Base-by-base conservation (phyloP, 768 basidiomycete species). In the Stropharia rugosoannulata region DNA sequence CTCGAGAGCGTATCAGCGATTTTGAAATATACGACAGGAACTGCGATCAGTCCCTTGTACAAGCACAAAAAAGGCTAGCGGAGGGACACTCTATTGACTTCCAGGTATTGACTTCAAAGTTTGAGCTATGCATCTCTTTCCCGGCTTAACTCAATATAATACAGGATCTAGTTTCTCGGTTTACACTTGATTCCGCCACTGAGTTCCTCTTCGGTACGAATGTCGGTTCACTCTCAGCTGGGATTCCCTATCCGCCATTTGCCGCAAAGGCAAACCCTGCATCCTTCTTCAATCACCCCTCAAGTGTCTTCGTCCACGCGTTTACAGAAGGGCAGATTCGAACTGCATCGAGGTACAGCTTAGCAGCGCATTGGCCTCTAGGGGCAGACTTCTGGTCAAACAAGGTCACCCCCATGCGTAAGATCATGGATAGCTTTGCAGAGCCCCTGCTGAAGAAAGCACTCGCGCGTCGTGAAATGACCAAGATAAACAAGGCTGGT, bases 1-100 rank as follows among this genome's bases (percentile, higher is more conserved):
- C 66, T 57, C 77, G 75, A 36, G 85, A 87, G 18, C 71, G 76
- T 54, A 79, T 86, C 42, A 79, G 76, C 49, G 78, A 85, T 62
- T 87, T 85, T 57, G 82, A 85, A 22, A 81, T 79, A 25, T 86
- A 86, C 60, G 82, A 79, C 45, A 70, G 78, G 13, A 82, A 86
- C 29, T 75, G 82, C 1, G 75, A 77, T 47, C 70, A 78, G 29
- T 76, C 78, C 1, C 69, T 87, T 19, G 54, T 63, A 4, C 66
- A 76, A 49, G 72, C 82, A 55, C 78, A 78, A 44, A 67, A 64
- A 3, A 73, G 84, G 11, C 71, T 82, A 27, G 55, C 59, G 4
- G 66, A 70, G 16, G 84, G 81, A 0, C 66, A 78, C 19, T 71
- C 85, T 1, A 69, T 87, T 9, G 83, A 87, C 61, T 78, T 87